Percentiles rank a stretch among this genome's conserved stretches.
These are phyloP conservation scores for Margaritispora aquatica DNA, from an alignment of 495 filamentous ascomycete species.

Conservation along the genomic window DNA sequence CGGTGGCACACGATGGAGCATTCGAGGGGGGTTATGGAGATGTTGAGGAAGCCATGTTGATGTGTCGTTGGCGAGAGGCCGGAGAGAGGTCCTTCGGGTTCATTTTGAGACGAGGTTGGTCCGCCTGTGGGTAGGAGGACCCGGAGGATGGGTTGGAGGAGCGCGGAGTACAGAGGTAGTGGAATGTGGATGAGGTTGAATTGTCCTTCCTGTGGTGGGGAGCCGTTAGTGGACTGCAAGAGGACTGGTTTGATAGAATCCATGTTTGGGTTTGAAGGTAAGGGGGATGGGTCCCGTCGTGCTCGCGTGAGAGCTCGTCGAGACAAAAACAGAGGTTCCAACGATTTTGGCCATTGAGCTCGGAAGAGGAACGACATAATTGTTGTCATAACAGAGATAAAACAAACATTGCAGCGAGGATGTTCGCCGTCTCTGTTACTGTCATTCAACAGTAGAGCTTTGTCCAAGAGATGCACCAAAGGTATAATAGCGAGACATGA, in stretches of 20 bases:
- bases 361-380: not conserved
- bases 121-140: conserved; percentile 53
- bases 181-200: conserved; percentile 91
- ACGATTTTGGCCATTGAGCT: conserved; percentile 14
- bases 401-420: not conserved
- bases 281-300: conserved; percentile 2
- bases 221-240: conserved; percentile 12
- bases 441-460: not conserved
- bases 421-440: not conserved
- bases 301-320: conserved; percentile 14
- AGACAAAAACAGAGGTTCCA: conserved; percentile 20
- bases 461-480: not conserved
- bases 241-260: conserved; percentile 14
- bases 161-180: conserved; percentile 68
- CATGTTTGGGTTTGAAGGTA: conserved; percentile 15
- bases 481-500: not conserved
- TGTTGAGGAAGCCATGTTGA: conserved; percentile 81
- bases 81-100: conserved; percentile 32
- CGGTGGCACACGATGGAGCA: conserved; percentile 87
- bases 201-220: conserved; percentile 75
- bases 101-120: conserved; percentile 28
- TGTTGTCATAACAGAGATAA: not conserved
- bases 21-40: conserved; percentile 87
- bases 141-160: conserved; percentile 76
- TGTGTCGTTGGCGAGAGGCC: conserved; percentile 35